Evolutionary conservation across 352 stramenopile genomes (phyloP).

Genomic region (Pythium phragmiticola): DNA sequence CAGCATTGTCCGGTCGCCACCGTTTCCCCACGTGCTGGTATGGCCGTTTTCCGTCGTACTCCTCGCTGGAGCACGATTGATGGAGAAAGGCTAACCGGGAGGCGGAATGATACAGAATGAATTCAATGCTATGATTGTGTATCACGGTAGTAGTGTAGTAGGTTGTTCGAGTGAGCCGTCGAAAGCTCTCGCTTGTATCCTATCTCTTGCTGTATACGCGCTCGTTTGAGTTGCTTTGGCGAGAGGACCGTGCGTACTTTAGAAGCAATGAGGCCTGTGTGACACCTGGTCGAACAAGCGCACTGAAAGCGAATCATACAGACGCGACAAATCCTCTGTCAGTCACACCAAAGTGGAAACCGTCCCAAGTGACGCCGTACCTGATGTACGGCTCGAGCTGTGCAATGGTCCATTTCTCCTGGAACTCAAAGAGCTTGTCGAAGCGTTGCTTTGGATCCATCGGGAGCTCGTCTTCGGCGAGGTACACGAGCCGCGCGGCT

Average conservation of each 20-base stretch:
- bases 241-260: slow-evolving; percentile 76
- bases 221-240: slow-evolving; percentile 68
- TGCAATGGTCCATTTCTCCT: slow-evolving; percentile 82
- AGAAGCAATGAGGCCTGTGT: slow-evolving; percentile 79
- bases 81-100: slow-evolving; percentile 12
- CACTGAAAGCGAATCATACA: slow-evolving; percentile 28
- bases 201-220: slow-evolving; percentile 76
- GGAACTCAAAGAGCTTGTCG: slow-evolving; percentile 68
- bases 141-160: neutral
- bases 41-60: slow-evolving; percentile 2
- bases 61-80: neutral
- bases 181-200: neutral
- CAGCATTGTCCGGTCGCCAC: neutral
- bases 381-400: slow-evolving; percentile 83
- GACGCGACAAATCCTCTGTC: neutral
- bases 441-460: slow-evolving; percentile 78
- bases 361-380: slow-evolving; percentile 27
- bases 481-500: slow-evolving; percentile 54
- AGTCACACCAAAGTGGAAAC: slow-evolving; percentile 6
- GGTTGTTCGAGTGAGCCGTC: neutral
- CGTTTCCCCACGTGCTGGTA: neutral
- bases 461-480: slow-evolving; percentile 59
- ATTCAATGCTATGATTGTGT: neutral
- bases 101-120: slow-evolving; percentile 18
- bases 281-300: slow-evolving; percentile 55